phyloP scores from a whole-genome alignment of 305 asterid genomes.

The Solanum hybrid region DNA sequence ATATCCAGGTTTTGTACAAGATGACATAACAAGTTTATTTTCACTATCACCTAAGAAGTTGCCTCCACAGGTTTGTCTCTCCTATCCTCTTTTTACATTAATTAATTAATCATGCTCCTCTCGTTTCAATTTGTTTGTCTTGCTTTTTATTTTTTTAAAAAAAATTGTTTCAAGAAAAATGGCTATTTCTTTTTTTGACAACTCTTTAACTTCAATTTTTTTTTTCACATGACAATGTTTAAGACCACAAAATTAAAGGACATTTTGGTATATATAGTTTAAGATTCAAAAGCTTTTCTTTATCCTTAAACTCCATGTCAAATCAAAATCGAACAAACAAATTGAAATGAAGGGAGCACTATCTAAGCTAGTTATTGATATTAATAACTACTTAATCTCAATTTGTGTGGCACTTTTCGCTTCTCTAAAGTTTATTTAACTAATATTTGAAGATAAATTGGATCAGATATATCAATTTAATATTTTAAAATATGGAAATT shows the following conservation, averaged over 20 bases:
- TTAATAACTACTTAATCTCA: neutral
- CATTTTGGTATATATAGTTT: neutral
- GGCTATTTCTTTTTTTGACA: accelerated
- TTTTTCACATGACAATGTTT: no score
- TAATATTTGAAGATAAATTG: neutral
- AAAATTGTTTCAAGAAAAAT: no score
- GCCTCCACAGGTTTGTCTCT: neutral
- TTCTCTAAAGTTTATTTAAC: neutral
- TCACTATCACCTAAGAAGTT: neutral
- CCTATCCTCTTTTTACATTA: neutral
- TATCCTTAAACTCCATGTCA: no score
- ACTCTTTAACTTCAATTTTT: neutral
- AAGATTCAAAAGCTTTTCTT: no score
- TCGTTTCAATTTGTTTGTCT: neutral
- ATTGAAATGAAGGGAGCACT: neutral
- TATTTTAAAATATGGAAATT: neutral
- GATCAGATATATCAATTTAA: neutral
- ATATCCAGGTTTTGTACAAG: neutral
- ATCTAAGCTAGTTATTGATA: neutral
- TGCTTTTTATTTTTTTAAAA: no score
- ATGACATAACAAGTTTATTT: neutral
- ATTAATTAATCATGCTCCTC: neutral
- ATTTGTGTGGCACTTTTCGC: neutral
- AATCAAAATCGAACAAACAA: neutral
- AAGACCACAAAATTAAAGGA: no score